A percentile compares a stretch with the other conserved stretches of the same genome.
phyloP scores from a whole-genome alignment of 176 grass and related monocot genomes.

The Ensete glaucum region DNA sequence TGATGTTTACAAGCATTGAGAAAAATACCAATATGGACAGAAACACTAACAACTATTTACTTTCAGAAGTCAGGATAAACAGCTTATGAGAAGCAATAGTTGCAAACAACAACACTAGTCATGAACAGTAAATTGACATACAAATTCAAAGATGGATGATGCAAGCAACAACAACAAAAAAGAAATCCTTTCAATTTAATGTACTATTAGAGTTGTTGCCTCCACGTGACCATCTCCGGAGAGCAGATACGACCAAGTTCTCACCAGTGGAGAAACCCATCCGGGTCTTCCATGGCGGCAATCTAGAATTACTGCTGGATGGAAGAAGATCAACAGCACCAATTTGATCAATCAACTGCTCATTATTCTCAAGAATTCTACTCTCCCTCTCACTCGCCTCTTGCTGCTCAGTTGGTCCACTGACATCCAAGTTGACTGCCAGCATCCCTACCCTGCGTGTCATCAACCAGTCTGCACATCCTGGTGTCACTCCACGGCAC shows the following conservation, averaged over 20 bases:
- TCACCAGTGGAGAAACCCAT: conserved; percentile 26
- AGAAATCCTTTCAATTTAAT: conserved; percentile 3
- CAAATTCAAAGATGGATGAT: background rate
- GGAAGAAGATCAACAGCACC: conserved; percentile 12
- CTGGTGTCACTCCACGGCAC: conserved; percentile 47
- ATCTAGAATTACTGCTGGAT: conserved; percentile 30
- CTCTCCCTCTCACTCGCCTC: conserved; percentile 48
- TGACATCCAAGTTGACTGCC: conserved; percentile 58
- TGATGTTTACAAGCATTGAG: too few relatives aligned
- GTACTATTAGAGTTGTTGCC: conserved; percentile 25
- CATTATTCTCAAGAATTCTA: conserved; percentile 49
- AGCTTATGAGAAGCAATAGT: background rate
- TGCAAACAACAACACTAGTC: background rate
- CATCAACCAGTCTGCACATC: conserved; percentile 69
- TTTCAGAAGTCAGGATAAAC: background rate
- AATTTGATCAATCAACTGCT: conserved; percentile 39
- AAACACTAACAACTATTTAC: too few relatives aligned
- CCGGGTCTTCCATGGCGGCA: conserved; percentile 37
- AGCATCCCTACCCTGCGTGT: conserved; percentile 40
- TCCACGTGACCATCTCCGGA: conserved; percentile 24
- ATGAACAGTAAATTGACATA: background rate
- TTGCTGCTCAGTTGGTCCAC: conserved; percentile 25
- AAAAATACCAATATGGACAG: too few relatives aligned
- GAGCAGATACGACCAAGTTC: conserved; percentile 40
- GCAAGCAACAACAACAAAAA: background rate